Evolutionary conservation across 768 basidiomycete species (phyloP).

Genomic region (Boletus bicolor): DNA sequence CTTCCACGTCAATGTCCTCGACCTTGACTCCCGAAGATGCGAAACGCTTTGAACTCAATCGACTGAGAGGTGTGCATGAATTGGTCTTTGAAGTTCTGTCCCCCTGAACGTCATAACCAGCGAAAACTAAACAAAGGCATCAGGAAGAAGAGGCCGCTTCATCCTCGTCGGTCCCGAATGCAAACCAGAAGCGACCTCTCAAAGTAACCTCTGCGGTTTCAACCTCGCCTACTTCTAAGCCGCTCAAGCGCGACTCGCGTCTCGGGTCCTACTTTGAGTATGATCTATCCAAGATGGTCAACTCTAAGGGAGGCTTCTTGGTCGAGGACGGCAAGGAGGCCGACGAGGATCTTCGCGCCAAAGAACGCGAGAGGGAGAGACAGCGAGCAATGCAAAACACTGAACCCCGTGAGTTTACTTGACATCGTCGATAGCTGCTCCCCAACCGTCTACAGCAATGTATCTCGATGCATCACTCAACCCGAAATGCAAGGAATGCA

Average conservation of each 20-base stretch:
- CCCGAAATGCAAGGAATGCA: conserved; percentile 84
- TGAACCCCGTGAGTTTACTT: conserved; percentile 57
- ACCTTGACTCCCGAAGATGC: conserved; percentile 65
- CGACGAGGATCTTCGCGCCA: conserved; percentile 69
- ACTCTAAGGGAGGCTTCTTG: conserved; percentile 94
- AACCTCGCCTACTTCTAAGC: conserved; percentile 56
- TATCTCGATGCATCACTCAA: conserved; percentile 69
- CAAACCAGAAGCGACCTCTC: conserved; percentile 75
- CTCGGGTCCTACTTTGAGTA: conserved; percentile 95
- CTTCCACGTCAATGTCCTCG: conserved; percentile 8
- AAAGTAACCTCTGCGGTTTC: conserved; percentile 53
- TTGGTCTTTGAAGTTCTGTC: background rate
- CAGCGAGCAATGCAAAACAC: conserved; percentile 70
- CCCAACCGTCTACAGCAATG: conserved; percentile 53
- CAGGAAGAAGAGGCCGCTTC: conserved; percentile 52
- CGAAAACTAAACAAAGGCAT: conserved; percentile 72
- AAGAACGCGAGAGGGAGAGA: conserved; percentile 79
- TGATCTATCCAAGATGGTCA: conserved; percentile 95
- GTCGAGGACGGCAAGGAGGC: conserved; percentile 83
- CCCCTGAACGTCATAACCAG: conserved; percentile 34
- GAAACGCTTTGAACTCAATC: conserved; percentile 73
- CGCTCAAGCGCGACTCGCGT: conserved; percentile 68
- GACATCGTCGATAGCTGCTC: background rate
- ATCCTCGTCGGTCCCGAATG: conserved; percentile 49
- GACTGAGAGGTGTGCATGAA: conserved; percentile 57